Evolutionary conservation across 768 basidiomycete genomes (phyloP), one percentile per base, ranked within the genome.

Genomic region (Hypholoma sublateritium): DNA sequence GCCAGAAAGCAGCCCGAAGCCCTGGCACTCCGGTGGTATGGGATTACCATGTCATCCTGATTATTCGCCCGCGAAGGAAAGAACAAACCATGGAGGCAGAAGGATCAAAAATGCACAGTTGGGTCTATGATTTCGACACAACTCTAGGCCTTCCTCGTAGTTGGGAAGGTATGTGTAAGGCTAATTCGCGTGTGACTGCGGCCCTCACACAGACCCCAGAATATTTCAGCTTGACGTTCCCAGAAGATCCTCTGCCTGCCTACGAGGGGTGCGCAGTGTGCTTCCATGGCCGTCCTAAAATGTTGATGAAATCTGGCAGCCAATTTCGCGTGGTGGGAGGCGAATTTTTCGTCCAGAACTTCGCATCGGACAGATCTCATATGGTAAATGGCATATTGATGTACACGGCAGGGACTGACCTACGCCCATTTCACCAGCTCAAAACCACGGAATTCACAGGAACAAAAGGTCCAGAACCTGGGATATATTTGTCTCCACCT

Each of bases 321-420:
- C 62, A 76, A 45, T 89, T 89, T 69, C 79, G 88, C 65, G 77
- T 88, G 32, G 70, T 91, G 56, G 76, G 81, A 56, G 82, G 78
- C 16, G 57, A 68, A 32, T 67, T 69, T 12, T 88, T 77, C 65
- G 68, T 89, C 42, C 71, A 81, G 59, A 65, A 81, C 62, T 89
- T 91, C 72, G 85, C 87, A 9, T 89, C 88, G 17, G 87, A 91
- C 68, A 76, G 88, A 64, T 86, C 87, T 53, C 88, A 90, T 69
- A 90, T 91, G 88, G 86, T 86, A 60, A 65, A 76, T 61, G 46
- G 5, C 36, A 58, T 53, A 59, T 22, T 28, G 58, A 43, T 56
- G 37, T 51, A 48, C 53, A 43, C 50, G 35, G 24, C 17, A 9
- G 48, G 34, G 13, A 36, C 9, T 49, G 36, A 11, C 28, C 36